These are phyloP conservation scores for Ophiocordyceps australis DNA, from an alignment of 2,329 filamentous ascomycete genomes.

Conservation along the genomic window DNA sequence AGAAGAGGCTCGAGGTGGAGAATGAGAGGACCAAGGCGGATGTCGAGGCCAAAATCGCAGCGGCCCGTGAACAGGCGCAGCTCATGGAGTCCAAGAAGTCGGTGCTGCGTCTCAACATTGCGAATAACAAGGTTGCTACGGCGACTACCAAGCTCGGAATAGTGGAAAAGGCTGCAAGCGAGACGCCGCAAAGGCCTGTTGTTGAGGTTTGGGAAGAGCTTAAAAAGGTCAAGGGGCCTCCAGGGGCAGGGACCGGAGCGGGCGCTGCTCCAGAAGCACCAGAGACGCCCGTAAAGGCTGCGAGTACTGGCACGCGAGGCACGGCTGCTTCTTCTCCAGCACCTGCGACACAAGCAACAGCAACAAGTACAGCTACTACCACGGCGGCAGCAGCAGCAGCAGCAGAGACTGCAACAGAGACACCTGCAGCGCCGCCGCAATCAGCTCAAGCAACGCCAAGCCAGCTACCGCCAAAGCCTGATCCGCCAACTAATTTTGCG, in stretches of 20 bases:
- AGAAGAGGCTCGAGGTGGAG: conserved; percentile 50
- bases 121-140: conserved; percentile 46
- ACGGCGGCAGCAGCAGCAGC: conserved; percentile 5
- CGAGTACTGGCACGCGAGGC: too few species aligned
- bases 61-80: conserved; percentile 44
- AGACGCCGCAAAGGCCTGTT: conserved; percentile 72
- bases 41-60: conserved; percentile 31
- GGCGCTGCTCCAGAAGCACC: conserved; percentile 1
- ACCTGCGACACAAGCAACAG: too few species aligned
- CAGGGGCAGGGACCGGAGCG: conserved; percentile 1
- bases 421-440: conserved; percentile 2
- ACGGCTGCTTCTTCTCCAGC: too few species aligned
- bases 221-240: conserved; percentile 49
- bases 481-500: conserved; percentile 4
- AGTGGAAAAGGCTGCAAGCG: conserved; percentile 64
- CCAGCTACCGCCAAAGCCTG: background rate
- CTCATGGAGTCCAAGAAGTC: conserved; percentile 61
- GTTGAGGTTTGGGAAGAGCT: conserved; percentile 74
- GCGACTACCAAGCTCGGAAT: conserved; percentile 57
- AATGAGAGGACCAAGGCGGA: conserved; percentile 40
- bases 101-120: conserved; percentile 59
- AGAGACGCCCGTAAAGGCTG: conserved; percentile 1
- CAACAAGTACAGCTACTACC: background rate
- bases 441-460: conserved; percentile 2
- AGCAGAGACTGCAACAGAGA: conserved; percentile 1